phyloP scores from a whole-genome alignment of 2,329 filamentous ascomycete genomes.

The Talaromyces amestolkiae region DNA sequence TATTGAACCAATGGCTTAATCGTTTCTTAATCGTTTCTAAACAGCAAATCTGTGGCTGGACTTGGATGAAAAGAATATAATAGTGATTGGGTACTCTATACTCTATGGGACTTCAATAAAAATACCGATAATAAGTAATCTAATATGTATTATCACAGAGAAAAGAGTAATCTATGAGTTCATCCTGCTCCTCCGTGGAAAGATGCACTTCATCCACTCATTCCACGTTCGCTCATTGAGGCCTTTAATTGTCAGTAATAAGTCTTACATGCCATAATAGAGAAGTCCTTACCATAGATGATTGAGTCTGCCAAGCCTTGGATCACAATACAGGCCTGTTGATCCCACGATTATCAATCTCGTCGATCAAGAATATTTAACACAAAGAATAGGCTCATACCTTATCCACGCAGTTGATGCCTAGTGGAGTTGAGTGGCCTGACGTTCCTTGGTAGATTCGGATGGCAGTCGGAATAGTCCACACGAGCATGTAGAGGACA shows the following conservation, averaged over 20 bases:
- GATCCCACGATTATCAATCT: background rate
- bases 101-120: background rate
- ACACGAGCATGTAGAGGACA: constrained; percentile 10
- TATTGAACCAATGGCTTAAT: background rate
- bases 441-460: constrained; percentile 13
- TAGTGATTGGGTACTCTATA: background rate
- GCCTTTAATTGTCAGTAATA: background rate
- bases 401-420: constrained; percentile 10
- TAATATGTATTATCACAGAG: too few relatives aligned
- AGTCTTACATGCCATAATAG: background rate
- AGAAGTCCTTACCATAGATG: background rate
- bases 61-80: too few relatives aligned
- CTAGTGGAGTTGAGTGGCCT: background rate
- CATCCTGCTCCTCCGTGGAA: background rate
- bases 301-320: constrained; percentile 9
- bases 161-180: too few relatives aligned
- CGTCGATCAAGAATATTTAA: background rate
- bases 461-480: constrained; percentile 9
- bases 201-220: constrained; percentile 11
- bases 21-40: background rate
- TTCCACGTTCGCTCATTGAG: constrained; percentile 13
- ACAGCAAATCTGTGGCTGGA: background rate
- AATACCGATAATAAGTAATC: background rate
- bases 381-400: background rate
- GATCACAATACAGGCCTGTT: constrained; percentile 5